Base-by-base conservation (phyloP, 2,329 filamentous ascomycete species). In the Graphium sp. region DNA sequence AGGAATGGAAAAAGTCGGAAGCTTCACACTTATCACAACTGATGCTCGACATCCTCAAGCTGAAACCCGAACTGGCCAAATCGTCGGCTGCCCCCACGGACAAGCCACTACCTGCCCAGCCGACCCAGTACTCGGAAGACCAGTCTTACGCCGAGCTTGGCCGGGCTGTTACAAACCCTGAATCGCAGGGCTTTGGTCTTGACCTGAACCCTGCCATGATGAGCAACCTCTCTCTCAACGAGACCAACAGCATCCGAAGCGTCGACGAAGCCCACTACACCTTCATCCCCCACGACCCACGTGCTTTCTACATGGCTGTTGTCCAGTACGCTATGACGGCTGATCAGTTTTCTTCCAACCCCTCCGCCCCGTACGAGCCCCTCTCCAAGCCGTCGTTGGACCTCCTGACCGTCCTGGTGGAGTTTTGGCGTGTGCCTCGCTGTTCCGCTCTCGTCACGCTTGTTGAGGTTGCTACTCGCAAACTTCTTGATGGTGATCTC, bases 1-100 rank as follows among this genome's bases (percentile, higher is more conserved):
- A 85, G 37, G 61, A 71, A 24, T 98, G 89, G 89, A 91, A 84
- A 49, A 87, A 81, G 46, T 69, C 74, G n/a, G 89, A 98, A 49
- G 68, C 69, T 4, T 77, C 79, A 9, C 82, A 92, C 40, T 58
- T 98, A 23, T 89, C 84, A 5, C 80, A 89, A 40, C 84, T 95
- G 72, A 89, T 98, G 63, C 63, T 92, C 41, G 80, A 85, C 21
- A 82, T 98, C 37, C 60, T 95, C 22, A 83, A 80, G 35, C 78
- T 78, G 5, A 83, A 81, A 40, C 87, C 85, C 4, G 79, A 87
- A 38, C 60, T 95, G 29, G 77, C 83, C 28, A 91, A 84, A 46
- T 76, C 67, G 37, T 74, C 78, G 4, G 67, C 74, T 2, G 61
- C 60, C 11, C 56, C 59, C 18, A 55, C 61, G 14, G 67, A 72